Conservation (phyloP, 1,284 basidiomycete genomes). For the Xerocomus nothofagi region DNA sequence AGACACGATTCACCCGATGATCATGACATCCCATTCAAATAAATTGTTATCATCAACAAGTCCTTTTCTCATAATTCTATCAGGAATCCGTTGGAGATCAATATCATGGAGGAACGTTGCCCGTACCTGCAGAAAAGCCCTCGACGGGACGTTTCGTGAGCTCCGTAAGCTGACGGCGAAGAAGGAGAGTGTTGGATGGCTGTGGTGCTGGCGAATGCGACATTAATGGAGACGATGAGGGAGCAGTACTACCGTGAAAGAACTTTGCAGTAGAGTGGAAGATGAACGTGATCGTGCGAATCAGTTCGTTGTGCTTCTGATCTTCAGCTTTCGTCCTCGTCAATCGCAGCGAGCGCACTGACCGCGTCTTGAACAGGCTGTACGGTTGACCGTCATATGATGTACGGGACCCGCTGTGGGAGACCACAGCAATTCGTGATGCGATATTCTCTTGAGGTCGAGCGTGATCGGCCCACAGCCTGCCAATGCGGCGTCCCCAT, state of each 20-base stretch:
- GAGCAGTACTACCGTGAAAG: not conserved
- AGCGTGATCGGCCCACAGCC: too few species aligned
- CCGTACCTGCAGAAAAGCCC: conserved; percentile 87
- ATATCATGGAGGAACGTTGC: conserved; percentile 22
- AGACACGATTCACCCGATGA: conserved; percentile 74
- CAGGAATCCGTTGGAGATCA: conserved; percentile 32
- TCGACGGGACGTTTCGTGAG: conserved; percentile 88
- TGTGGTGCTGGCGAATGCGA: conserved; percentile 47
- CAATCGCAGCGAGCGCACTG: too few species aligned
- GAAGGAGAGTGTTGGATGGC: conserved; percentile 67
- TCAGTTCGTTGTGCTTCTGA: too few species aligned
- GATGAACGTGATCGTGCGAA: conserved; percentile 27
- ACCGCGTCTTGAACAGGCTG: too few species aligned
- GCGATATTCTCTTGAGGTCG: too few species aligned
- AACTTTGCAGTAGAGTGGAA: not conserved
- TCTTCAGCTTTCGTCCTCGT: too few species aligned
- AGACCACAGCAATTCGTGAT: too few species aligned
- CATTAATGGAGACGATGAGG: conserved; percentile 36
- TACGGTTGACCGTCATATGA: too few species aligned
- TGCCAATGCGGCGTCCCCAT: too few species aligned
- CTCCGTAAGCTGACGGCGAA: conserved; percentile 81
- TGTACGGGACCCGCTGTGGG: too few species aligned
- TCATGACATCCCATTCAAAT: conserved; percentile 91
- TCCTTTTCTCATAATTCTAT: conserved; percentile 49
- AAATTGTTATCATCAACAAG: conserved; percentile 92